Evolutionary conservation across 2,329 filamentous ascomycete species (phyloP).

Genomic region (Talaromyces sp.): DNA sequence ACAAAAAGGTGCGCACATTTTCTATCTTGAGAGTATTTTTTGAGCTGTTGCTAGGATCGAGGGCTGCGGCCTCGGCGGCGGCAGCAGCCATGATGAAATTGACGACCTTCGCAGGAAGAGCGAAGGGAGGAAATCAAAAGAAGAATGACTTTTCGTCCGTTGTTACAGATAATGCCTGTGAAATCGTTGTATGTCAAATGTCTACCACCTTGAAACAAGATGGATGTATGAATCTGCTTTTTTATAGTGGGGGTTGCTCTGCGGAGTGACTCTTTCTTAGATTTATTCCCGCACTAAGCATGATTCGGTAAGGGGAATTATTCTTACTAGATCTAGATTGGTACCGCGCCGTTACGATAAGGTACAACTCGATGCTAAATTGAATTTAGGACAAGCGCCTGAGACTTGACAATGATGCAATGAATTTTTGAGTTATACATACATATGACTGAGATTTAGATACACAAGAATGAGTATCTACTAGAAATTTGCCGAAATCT

Average conservation of each 20-base stretch:
- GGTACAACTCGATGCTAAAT: background rate
- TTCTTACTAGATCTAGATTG: background rate
- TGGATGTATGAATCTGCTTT: constrained; percentile 3
- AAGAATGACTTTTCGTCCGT: background rate
- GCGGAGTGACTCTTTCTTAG: background rate
- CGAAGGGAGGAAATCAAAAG: background rate
- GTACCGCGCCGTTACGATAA: background rate
- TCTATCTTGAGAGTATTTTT: constrained; percentile 65
- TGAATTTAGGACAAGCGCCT: background rate
- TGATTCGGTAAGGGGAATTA: background rate
- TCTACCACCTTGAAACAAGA: background rate
- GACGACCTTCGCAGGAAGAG: background rate
- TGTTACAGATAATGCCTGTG: background rate
- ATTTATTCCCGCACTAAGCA: constrained; percentile 13
- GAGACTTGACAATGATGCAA: background rate
- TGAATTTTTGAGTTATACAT: background rate
- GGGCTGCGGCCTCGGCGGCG: constrained; percentile 52
- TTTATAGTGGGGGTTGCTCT: constrained; percentile 11
- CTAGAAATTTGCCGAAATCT: background rate
- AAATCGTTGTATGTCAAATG: background rate
- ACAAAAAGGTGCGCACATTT: constrained; percentile 42
- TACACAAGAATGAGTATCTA: background rate
- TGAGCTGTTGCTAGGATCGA: constrained; percentile 53
- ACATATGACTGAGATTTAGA: background rate
- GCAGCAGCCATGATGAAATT: constrained; percentile 37